These are phyloP conservation scores for Microthlaspi erraticum DNA, from an alignment of 345 rosid species.

Conservation along the genomic window DNA sequence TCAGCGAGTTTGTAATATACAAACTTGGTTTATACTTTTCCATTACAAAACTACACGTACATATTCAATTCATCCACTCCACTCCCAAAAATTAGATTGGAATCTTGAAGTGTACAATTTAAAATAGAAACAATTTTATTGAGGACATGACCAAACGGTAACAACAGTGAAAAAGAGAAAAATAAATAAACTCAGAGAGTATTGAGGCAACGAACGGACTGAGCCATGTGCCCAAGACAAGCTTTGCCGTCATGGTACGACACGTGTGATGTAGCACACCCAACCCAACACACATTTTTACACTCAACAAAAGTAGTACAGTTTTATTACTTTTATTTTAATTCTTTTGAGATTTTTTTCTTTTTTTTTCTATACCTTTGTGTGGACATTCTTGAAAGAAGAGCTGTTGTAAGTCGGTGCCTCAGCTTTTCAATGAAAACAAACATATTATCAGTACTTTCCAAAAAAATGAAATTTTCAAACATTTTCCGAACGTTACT, in stretches of 20 bases:
- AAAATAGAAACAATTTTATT: background rate
- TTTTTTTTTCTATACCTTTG: conserved; percentile 12
- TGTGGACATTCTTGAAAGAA: conserved; percentile 39
- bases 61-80: conserved; percentile 22
- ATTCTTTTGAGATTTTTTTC: background rate
- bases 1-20: background rate
- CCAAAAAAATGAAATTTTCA: background rate
- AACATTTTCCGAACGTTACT: conserved; percentile 27
- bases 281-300: conserved; percentile 26
- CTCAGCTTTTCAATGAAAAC: conserved; percentile 34
- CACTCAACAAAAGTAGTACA: conserved; percentile 20
- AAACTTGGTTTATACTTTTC: conserved; percentile 7
- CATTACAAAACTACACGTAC: conserved; percentile 17
- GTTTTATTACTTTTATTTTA: background rate
- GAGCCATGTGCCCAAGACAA: conserved; percentile 45
- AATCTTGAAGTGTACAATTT: conserved; percentile 14
- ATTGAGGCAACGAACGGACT: background rate
- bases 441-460: background rate
- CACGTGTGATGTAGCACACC: conserved; percentile 39
- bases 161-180: background rate
- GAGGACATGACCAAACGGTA: conserved; percentile 38
- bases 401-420: conserved; percentile 46
- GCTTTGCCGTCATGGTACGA: conserved; percentile 48
- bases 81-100: background rate
- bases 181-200: background rate